Base-by-base conservation (phyloP, 129 eudicot genomes). In the Flaveria robusta region DNA sequence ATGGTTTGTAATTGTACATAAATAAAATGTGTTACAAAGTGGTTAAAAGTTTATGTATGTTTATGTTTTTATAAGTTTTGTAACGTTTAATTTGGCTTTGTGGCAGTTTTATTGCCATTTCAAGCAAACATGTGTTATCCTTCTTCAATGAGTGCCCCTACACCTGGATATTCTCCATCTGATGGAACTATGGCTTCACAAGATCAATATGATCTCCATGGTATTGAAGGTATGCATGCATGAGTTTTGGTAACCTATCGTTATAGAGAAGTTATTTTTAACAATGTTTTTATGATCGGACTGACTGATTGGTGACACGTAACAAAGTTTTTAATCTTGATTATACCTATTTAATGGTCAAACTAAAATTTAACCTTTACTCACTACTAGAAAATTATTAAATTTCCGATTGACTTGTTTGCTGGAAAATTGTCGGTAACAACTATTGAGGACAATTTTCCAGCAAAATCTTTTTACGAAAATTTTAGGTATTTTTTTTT, bases 161-260 rank as follows among this genome's bases (percentile, higher is more conserved):
- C 84, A 71, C 85, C 88, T 76, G 96, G 93, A 81, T 94, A 89
- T 79, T 81, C 91, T 46, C 83, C 89, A 39, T 89, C 93, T 97
- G 96, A 79, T 76, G 91, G 87, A 83, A 34, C 83, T 42, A 64
- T 87, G 74, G 68, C 85, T 75, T 75, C 90, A 15, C 93, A 87
- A 81, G 96, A 91, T 71, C 93, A 89, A 43, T 87, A 66, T 77
- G 81, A 83, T 79, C 79, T 87, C 70, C 90, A 81, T 41, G 86
- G 87, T 70, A 77, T 72, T 81, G 93, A 91, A 91, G 97, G 97
- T 88, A 45, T 76, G 71, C 72, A 41, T 77, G 66, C 70, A 49
- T 66, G 71, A 68, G 76, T 74, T 50, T 75, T 52, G 77, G 72
- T 75, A 71, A 20, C 74, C 73, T 56, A 55, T 68, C 71, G 4